Evolutionary conservation across 2,329 filamentous ascomycete species (phyloP).

Genomic region (Penicillium sp.): DNA sequence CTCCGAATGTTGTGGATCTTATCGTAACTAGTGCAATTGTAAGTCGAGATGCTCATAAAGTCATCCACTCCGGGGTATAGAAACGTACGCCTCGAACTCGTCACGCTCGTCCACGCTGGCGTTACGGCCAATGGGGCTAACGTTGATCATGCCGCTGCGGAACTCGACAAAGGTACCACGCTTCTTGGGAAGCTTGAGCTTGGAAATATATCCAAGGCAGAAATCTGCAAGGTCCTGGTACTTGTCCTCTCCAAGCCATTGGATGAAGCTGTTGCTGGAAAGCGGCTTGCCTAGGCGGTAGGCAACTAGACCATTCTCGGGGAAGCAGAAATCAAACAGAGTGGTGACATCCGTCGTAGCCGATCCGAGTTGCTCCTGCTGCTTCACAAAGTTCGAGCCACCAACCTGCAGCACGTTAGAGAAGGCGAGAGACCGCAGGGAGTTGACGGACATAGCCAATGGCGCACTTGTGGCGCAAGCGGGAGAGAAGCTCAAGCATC

Average conservation of each 20-base stretch:
- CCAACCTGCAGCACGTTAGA: slow-evolving; percentile 53
- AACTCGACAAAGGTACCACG: slow-evolving; percentile 64
- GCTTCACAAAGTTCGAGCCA: slow-evolving; percentile 85
- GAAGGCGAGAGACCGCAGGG: slow-evolving; percentile 1
- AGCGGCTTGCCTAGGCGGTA: slow-evolving; percentile 75
- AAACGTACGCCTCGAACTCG: slow-evolving; percentile 62
- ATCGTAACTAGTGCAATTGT: slow-evolving; percentile 56
- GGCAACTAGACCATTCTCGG: slow-evolving; percentile 92
- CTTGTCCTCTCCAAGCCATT: slow-evolving; percentile 79
- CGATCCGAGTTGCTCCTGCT: slow-evolving; percentile 88
- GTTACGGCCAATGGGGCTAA: slow-evolving; percentile 67
- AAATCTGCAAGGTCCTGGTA: slow-evolving; percentile 59
- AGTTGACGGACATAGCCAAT: slow-evolving; percentile 29
- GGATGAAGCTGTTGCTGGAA: slow-evolving; percentile 78
- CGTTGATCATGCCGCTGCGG: slow-evolving; percentile 62
- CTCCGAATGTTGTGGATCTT: slow-evolving; percentile 68
- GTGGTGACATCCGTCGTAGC: slow-evolving; percentile 63
- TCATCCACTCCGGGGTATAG: not conserved
- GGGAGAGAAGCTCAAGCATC: slow-evolving; percentile 73
- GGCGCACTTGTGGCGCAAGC: slow-evolving; percentile 60
- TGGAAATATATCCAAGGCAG: slow-evolving; percentile 57
- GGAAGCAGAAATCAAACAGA: slow-evolving; percentile 96
- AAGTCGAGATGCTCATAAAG: slow-evolving; percentile 4
- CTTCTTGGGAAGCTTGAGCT: slow-evolving; percentile 58
- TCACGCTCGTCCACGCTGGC: slow-evolving; percentile 72